Percentiles rank a stretch among this genome's conserved stretches.
Evolutionary conservation across 2,329 filamentous ascomycete genomes (phyloP).

Genomic region (Trichoderma atroviride): DNA sequence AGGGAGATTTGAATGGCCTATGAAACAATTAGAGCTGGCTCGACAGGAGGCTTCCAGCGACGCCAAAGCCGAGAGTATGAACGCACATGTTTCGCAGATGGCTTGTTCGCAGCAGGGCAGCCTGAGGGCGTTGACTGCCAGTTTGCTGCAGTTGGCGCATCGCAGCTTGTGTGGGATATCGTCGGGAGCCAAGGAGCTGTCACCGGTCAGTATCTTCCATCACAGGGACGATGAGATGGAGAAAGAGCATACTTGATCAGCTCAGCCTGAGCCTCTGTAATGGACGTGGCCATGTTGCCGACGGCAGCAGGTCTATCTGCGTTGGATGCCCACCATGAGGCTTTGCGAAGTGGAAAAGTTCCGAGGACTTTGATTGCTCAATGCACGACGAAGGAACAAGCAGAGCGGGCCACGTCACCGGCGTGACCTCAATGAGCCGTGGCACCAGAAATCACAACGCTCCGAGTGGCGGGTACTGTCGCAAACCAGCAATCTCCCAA

Average conservation of each 20-base stretch:
- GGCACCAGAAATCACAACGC: constrained; percentile 27
- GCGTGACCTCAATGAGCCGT: constrained; percentile 25
- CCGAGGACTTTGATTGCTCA: background rate
- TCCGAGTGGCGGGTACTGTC: background rate
- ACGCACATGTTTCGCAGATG: constrained; percentile 82
- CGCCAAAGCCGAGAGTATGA: background rate
- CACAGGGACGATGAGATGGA: background rate
- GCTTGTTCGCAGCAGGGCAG: constrained; percentile 94
- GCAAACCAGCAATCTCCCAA: constrained; percentile 18
- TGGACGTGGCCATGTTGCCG: constrained; percentile 43
- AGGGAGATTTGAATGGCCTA: constrained; percentile 75
- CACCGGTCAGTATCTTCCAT: constrained; percentile 21
- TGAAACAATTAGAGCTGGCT: constrained; percentile 17
- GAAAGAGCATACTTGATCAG: constrained; percentile 54
- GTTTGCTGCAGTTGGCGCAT: constrained; percentile 89
- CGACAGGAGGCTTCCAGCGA: constrained; percentile 22
- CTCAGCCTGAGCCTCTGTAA: constrained; percentile 58
- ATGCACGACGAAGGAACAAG: background rate
- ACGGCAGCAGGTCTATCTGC: constrained; percentile 27
- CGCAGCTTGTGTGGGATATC: constrained; percentile 95
- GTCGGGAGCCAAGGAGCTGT: constrained; percentile 74
- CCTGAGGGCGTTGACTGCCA: constrained; percentile 88
- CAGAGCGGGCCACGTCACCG: constrained; percentile 25
- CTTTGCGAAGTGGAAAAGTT: background rate
- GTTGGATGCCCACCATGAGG: constrained; percentile 24